Conservation (phyloP, 1,284 basidiomycete species). For the Sporisorium sorghi region DNA sequence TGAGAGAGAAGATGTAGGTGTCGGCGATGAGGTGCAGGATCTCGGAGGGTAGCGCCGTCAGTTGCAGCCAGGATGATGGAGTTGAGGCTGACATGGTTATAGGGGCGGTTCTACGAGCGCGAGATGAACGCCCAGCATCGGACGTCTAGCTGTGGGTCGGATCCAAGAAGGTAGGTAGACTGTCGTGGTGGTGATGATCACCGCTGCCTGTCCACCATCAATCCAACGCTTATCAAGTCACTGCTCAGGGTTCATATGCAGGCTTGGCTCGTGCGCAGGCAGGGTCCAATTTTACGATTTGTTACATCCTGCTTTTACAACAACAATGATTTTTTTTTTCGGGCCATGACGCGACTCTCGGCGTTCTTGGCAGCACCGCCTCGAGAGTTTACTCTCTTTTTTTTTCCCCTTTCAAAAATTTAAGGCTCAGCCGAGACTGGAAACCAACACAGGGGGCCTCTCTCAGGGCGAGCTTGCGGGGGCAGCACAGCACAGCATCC, state of each 20-base stretch:
- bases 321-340: too few relatives aligned
- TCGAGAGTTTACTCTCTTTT: constrained; percentile 4
- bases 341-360: background rate
- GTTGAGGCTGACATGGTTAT: background rate
- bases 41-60: constrained; percentile 22
- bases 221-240: background rate
- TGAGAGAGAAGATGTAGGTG: constrained; percentile 5
- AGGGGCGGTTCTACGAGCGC: background rate
- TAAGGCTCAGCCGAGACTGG: background rate
- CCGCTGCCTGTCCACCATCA: background rate
- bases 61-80: background rate
- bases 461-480: background rate
- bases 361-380: constrained; percentile 11
- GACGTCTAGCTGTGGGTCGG: background rate
- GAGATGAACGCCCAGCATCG: background rate
- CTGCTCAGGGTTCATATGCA: constrained; percentile 1
- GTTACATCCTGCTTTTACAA: background rate
- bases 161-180: background rate
- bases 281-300: background rate
- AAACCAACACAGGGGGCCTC: constrained; percentile 26
- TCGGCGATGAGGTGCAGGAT: constrained; percentile 34
- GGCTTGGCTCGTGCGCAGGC: background rate
- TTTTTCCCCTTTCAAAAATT: background rate
- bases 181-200: background rate
- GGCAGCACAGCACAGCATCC: background rate